Conservation (phyloP, 1,284 basidiomycete genomes). For the Ceratobasidium sp. region DNA sequence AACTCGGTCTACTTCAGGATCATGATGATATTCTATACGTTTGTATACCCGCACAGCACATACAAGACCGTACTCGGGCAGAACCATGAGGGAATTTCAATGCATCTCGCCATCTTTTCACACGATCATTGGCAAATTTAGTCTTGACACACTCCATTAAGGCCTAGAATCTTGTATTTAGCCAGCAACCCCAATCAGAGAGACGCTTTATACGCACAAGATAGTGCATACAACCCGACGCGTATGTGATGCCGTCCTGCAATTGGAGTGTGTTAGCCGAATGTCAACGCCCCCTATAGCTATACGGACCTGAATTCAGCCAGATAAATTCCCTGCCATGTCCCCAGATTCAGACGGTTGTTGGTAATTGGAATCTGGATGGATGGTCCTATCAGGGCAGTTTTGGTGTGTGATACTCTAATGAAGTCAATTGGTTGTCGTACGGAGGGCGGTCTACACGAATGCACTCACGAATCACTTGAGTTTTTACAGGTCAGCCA, state of each 20-base stretch:
- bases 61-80: background rate
- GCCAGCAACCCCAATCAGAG: background rate
- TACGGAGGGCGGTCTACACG: background rate
- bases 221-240: constrained; percentile 83
- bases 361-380: constrained; percentile 28
- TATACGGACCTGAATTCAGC: constrained; percentile 69
- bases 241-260: constrained; percentile 60
- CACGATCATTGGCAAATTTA: no score
- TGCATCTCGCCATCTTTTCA: no score
- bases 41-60: no score
- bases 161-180: no score
- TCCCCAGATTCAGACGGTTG: constrained; percentile 14
- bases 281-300: no score
- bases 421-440: constrained; percentile 4
- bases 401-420: constrained; percentile 90
- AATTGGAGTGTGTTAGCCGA: background rate
- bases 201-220: constrained; percentile 56
- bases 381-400: constrained; percentile 91
- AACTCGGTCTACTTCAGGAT: no score
- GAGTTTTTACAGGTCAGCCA: constrained; percentile 45
- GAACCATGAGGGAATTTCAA: background rate
- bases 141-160: no score
- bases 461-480: constrained; percentile 68
- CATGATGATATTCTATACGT: no score
- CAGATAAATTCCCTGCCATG: constrained; percentile 71